Conservation (phyloP, 768 basidiomycete species). For the Mycena belliarum region DNA sequence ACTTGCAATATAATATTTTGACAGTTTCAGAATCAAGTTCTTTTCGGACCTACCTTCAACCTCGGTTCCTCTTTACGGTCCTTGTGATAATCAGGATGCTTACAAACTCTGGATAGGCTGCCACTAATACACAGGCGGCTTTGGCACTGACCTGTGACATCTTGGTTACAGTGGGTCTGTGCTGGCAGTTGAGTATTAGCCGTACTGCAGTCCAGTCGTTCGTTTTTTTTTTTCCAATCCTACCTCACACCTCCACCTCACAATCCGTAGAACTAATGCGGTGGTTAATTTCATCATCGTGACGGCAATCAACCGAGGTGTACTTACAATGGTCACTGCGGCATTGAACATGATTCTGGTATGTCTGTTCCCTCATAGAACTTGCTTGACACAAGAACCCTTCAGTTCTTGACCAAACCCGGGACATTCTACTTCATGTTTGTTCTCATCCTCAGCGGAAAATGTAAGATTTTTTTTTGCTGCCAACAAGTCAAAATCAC, state of each 20-base stretch:
- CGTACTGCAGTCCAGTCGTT: neutral
- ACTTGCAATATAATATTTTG: no score
- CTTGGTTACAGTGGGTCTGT: neutral
- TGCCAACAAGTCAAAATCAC: no score
- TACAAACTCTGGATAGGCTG: no score
- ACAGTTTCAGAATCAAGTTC: no score
- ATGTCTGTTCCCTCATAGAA: neutral
- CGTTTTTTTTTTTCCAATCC: neutral
- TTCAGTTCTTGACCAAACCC: neutral
- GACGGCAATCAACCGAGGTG: neutral
- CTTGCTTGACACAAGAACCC: no score
- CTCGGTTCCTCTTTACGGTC: no score
- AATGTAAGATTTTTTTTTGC: neutral
- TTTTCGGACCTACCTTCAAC: no score
- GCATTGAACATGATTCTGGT: neutral
- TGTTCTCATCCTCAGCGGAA: neutral
- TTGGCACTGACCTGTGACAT: neutral
- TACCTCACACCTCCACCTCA: neutral
- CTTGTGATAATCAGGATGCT: no score
- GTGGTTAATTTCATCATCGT: slow-evolving; percentile 6
- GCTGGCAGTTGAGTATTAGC: neutral
- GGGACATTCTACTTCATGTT: slow-evolving; percentile 1
- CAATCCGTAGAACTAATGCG: neutral
- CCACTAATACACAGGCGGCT: neutral
- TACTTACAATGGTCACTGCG: neutral